Conservation (phyloP, 2,329 filamentous ascomycete genomes). For the Xylariaceae sp. region DNA sequence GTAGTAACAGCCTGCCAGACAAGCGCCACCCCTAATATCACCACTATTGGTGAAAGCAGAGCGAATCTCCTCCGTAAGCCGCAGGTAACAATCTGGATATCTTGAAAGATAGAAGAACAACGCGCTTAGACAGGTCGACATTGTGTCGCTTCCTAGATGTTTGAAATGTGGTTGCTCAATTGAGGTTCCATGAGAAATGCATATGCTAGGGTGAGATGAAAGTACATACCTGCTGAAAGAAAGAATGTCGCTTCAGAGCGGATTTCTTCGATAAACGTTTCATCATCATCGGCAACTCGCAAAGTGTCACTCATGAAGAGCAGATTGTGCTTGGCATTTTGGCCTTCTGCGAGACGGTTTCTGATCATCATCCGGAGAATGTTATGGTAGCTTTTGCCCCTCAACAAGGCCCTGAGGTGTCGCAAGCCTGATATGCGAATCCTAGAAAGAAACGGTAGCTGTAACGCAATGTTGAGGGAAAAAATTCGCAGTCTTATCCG, state of each 20-base stretch:
- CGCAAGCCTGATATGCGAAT: background rate
- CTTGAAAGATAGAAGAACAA: conserved; percentile 20
- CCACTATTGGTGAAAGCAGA: background rate
- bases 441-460: conserved; percentile 5
- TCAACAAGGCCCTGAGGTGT: conserved; percentile 1
- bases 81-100: background rate
- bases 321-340: conserved; percentile 12
- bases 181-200: background rate
- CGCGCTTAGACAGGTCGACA: conserved; percentile 10
- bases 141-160: conserved; percentile 17
- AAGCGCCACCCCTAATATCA: conserved; percentile 1
- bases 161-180: background rate
- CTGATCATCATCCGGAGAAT: conserved; percentile 1
- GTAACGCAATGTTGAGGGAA: conserved; percentile 12
- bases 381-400: conserved; percentile 5
- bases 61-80: conserved; percentile 15
- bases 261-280: conserved; percentile 3
- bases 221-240: conserved; percentile 14
- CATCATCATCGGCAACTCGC: background rate
- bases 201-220: background rate
- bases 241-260: conserved; percentile 12
- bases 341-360: background rate
- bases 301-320: conserved; percentile 15
- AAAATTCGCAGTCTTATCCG: background rate
- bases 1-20: conserved; percentile 4